Evolutionary conservation across 352 stramenopile genomes (phyloP), one percentile per base, ranked within the genome.

Genomic region (Phytophthora citrophthora): DNA sequence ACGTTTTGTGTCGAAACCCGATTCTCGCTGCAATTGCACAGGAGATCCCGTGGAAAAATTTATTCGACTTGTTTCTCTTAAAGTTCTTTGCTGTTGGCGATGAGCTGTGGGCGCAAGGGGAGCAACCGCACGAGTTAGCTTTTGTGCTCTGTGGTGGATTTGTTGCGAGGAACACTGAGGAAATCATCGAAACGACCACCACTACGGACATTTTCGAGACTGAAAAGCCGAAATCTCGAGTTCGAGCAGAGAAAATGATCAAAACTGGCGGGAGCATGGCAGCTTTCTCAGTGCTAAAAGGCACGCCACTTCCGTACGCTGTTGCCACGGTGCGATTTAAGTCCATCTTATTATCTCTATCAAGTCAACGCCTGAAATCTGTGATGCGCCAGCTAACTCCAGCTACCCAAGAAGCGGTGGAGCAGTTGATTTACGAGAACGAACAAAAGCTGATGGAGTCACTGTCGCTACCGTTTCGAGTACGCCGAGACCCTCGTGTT

Each of bases 61-160:
- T 90, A 12, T 71, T 88, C 18, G 77, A 89, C 26, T 46, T 86
- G 26, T 86, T 84, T 40, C 52, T 76, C 18, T 62, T 87, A 45
- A 80, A 86, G 53, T 86, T 83, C 49, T 80, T 70, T 34, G 76
- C 66, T 1, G 76, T 86, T 11, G 74, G 75, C 5, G 79, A 87
- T 18, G 59, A 81, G 44, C 46, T 86, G 1, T 83, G 70, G 60
- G 47, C 41, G 1, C 64, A 83, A 31, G 71, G 64, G 2, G 75
- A 81, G 7, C 70, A 81, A 4, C 64, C 75, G 12, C 70, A 73
- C 20, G 77, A 87, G 27, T 58, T 88, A 12, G 65, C 48, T 9
- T 87, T 88, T 20, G 66, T 89, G 0, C 58, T 89, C n/a, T 89
- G 72, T 20, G 79, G 79, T 46, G 77, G 77, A 0, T 86, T 86